Evolutionary conservation across 164 flowering plant genomes (phyloP).

Genomic region (Sedum album): DNA sequence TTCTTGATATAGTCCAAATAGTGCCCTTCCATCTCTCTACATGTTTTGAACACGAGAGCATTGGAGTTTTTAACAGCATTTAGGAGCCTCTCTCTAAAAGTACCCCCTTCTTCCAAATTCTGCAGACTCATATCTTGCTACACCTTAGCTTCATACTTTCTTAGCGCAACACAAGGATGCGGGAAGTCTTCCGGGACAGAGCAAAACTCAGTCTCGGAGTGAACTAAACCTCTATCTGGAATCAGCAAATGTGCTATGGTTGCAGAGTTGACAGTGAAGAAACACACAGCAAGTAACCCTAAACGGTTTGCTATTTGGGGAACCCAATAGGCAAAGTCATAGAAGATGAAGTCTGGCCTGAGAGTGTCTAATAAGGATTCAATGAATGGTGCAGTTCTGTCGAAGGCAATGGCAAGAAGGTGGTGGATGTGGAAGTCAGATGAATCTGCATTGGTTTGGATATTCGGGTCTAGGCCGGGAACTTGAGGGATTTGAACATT

Average conservation of each 20-base stretch:
- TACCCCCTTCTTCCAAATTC: neutral
- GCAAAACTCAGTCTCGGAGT: neutral
- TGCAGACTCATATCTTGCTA: neutral
- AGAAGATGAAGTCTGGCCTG: neutral
- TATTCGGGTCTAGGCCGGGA: neutral
- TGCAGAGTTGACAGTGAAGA: neutral
- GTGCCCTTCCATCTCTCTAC: neutral
- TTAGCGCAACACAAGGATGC: neutral
- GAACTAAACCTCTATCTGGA: neutral
- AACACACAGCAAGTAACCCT: neutral
- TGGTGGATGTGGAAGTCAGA: neutral
- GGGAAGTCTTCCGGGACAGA: neutral
- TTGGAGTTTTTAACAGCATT: neutral
- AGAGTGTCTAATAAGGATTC: neutral
- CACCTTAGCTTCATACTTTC: neutral
- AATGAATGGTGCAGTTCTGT: neutral
- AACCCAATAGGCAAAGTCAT: neutral
- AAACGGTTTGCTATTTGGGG: neutral
- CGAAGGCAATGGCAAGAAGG: neutral
- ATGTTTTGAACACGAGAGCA: neutral
- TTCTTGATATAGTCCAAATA: neutral
- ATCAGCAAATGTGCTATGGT: neutral
- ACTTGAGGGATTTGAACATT: neutral
- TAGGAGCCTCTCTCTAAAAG: neutral
- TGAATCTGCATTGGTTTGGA: neutral